These are phyloP conservation scores for Candida tetrigidarum DNA, from an alignment of 1,139 yeast genomes.

Conservation along the genomic window DNA sequence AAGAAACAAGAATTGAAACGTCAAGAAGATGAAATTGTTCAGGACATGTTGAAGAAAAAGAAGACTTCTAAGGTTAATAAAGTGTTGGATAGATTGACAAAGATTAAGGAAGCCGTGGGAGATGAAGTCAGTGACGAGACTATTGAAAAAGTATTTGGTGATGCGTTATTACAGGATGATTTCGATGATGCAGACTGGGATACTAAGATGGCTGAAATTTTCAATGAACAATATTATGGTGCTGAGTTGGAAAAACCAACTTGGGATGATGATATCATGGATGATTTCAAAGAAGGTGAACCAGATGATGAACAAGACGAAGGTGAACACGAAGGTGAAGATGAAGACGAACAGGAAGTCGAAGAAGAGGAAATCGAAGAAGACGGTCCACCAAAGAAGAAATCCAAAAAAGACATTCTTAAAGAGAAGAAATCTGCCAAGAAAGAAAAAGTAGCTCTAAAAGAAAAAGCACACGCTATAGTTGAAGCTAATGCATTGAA, in stretches of 20 bases:
- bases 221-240: conserved; percentile 78
- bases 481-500: conserved; percentile 50
- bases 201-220: conserved; percentile 78
- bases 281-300: conserved; percentile 28
- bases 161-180: conserved; percentile 79
- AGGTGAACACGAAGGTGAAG: conserved; percentile 25
- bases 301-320: conserved; percentile 38
- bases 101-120: conserved; percentile 84
- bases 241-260: conserved; percentile 52
- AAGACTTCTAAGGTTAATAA: conserved; percentile 77
- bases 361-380: conserved; percentile 27
- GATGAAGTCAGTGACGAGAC: conserved; percentile 68
- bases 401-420: conserved; percentile 53
- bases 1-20: conserved; percentile 59
- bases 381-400: conserved; percentile 36
- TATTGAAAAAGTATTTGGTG: conserved; percentile 69
- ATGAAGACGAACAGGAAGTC: conserved; percentile 37
- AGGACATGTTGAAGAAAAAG: conserved; percentile 69
- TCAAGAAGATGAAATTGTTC: conserved; percentile 57
- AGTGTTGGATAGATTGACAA: conserved; percentile 74
- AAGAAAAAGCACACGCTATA: conserved; percentile 71
- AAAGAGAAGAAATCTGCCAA: conserved; percentile 63
- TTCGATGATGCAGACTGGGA: conserved; percentile 96
- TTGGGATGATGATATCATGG: conserved; percentile 39
- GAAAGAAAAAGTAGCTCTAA: conserved; percentile 63